Evolutionary conservation across 2,329 filamentous ascomycete genomes (phyloP).

Genomic region (Trichoderma sp.): DNA sequence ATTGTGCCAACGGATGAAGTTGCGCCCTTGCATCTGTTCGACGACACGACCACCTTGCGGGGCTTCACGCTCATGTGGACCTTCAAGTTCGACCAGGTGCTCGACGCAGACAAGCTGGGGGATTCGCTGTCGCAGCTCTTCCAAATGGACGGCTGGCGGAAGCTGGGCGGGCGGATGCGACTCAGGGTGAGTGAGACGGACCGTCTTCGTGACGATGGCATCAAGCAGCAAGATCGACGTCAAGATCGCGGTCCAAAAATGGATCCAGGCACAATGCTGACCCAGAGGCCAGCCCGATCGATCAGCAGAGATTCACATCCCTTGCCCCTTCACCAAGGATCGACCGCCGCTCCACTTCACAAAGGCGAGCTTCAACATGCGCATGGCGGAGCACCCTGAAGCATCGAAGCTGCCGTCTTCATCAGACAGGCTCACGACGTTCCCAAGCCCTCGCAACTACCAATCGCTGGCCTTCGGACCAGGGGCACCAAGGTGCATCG

Average conservation of each 20-base stretch:
- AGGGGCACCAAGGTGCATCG: conserved; percentile 7
- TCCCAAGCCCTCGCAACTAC: conserved; percentile 1
- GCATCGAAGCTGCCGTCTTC: conserved; percentile 1
- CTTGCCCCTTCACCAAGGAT: conserved; percentile 3
- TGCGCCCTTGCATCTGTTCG: conserved; percentile 15
- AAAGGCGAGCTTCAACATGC: conserved; percentile 9
- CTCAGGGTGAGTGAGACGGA: conserved; percentile 1
- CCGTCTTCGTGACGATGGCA: no score
- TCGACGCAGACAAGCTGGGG: conserved; percentile 11
- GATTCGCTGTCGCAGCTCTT: conserved; percentile 15
- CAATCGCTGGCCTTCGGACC: conserved; percentile 3
- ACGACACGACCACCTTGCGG: conserved; percentile 7
- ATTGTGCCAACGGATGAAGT: conserved; percentile 17
- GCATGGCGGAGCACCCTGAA: conserved; percentile 18
- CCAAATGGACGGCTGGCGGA: conserved; percentile 18
- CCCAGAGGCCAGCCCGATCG: not conserved
- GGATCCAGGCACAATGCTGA: not conserved
- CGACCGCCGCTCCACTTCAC: conserved; percentile 15
- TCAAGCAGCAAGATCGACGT: not conserved
- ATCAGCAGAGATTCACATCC: conserved; percentile 13
- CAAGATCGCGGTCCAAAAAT: not conserved
- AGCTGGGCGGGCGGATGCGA: conserved; percentile 11
- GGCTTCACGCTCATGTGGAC: conserved; percentile 20
- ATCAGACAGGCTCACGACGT: not conserved
- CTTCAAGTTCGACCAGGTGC: conserved; percentile 18